Percentiles rank a stretch among this genome's conserved stretches.
These are phyloP conservation scores for Dryas integrifolia DNA, from an alignment of 331 rosid genomes.

Conservation along the genomic window DNA sequence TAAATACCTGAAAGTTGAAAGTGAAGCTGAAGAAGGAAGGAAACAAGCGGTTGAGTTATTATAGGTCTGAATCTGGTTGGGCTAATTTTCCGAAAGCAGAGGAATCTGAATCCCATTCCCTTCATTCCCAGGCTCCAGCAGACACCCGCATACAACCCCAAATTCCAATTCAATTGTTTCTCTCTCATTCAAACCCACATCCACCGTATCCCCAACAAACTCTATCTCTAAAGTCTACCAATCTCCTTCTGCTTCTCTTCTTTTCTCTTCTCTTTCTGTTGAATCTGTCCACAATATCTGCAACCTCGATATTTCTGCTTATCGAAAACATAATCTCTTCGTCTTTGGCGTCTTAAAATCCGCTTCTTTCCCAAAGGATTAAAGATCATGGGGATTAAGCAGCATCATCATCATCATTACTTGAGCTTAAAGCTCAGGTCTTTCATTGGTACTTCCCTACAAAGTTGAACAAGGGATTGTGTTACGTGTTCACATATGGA, in stretches of 20 bases:
- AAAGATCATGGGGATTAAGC: constrained; percentile 28
- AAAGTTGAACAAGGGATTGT: not conserved
- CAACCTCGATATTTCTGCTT: not conserved
- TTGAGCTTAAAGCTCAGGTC: not conserved
- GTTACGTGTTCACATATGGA: constrained; percentile 36
- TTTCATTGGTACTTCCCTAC: not conserved
- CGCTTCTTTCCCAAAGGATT: too few relatives aligned
- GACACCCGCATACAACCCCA: too few relatives aligned
- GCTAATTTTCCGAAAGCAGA: constrained; percentile 36
- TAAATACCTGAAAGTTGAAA: constrained; percentile 5
- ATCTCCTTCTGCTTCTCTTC: not conserved
- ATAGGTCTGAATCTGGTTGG: not conserved
- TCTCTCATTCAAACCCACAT: too few relatives aligned
- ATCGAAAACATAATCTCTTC: not conserved
- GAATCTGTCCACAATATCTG: not conserved
- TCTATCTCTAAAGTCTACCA: constrained; percentile 2
- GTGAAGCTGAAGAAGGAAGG: not conserved
- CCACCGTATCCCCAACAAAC: not conserved
- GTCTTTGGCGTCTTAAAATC: not conserved
- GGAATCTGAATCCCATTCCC: constrained; percentile 35
- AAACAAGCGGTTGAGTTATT: not conserved
- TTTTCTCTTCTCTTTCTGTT: not conserved
- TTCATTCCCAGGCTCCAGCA: not conserved
- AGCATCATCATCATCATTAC: not conserved
- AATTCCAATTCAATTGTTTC: too few relatives aligned